Conservation (phyloP, 106 monocot species). For the Triglochin maritima region DNA sequence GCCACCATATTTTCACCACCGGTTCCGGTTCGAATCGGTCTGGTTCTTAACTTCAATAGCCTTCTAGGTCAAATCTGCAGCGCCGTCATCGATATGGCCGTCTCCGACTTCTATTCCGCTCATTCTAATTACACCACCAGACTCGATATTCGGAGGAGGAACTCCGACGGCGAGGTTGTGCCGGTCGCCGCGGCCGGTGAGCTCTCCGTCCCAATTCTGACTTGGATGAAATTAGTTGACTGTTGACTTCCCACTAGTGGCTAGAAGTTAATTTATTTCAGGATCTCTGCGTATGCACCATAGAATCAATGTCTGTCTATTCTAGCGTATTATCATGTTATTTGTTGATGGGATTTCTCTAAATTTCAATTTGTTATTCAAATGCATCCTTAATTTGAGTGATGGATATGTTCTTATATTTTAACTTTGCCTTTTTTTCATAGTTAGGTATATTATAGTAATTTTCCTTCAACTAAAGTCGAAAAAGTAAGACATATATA, state of each 20-base stretch:
- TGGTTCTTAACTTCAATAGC: conserved; percentile 11
- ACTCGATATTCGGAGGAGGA: not conserved
- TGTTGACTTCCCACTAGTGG: not conserved
- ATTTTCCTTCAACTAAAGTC: no score
- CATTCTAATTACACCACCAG: conserved; percentile 17
- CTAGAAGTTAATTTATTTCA: not conserved
- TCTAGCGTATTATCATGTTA: no score
- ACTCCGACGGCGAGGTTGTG: conserved; percentile 16
- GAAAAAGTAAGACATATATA: no score
- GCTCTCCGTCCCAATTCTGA: no score
- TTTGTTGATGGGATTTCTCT: no score
- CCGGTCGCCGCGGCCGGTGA: conserved; percentile 23
- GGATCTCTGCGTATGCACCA: no score
- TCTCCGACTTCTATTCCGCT: conserved; percentile 24
- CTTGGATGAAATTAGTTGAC: not conserved
- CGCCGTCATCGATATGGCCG: conserved; percentile 18
- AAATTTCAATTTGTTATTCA: no score
- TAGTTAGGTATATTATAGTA: no score
- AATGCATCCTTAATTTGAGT: no score
- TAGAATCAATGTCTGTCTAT: no score
- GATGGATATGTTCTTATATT: no score
- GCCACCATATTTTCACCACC: not conserved
- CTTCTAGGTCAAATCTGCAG: conserved; percentile 5
- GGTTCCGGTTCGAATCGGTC: conserved; percentile 18
- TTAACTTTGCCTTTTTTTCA: no score